Base-by-base conservation (phyloP, 139 green algal species). In the Monoraphidium neglectum region DNA sequence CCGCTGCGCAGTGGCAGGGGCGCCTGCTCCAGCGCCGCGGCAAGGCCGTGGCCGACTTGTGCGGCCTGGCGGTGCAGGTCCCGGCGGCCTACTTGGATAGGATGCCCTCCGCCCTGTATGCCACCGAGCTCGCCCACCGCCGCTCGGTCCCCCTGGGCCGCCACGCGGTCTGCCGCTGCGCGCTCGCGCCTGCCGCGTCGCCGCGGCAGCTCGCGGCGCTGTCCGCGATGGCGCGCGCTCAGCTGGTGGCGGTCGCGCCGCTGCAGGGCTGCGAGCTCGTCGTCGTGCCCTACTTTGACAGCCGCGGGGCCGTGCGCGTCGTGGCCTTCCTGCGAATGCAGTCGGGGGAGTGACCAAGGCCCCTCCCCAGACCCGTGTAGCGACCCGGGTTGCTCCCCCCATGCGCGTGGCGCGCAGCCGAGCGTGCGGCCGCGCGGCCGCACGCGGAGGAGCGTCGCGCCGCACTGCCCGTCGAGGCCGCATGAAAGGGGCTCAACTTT, bases 261-360 rank as follows among this genome's bases (percentile, higher is more conserved):
- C 63, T 79, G 73, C 73, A 72, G 73, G 66, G 49, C 23, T 62
- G 61, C 6, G 73, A 79, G 60, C 49, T 79, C 47, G 61, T 73
- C 26, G 26, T 79, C 49, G 73, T 79, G 49, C 73, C 73, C 5
- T 79, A 79, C 73, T 79, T 79, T 67, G 73, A 79, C 73, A 73
- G 72, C 62, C 56, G 57, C 36, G 72, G 66, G 47, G 26, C 54
- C 12, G 73, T 79, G 33, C 47, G 73, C 18, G 54, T 73, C 47
- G 73, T 79, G 32, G 73, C 61, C 30, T 79, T 79, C 73, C 73
- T 79, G 36, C 71, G 72, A 47, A 66, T 79, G 46, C 60, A 77
- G 72, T 40, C 59, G 35, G 72, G 68, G 38, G 56, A 33, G 59
- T 4, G 32, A 32, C 38, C n/a, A 66, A 8, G 43, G 43, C 43